A percentile compares a stretch with the other conserved stretches of the same genome.
Evolutionary conservation across 140 eudicot species (phyloP).

Genomic region (Ambrosia hybrid): DNA sequence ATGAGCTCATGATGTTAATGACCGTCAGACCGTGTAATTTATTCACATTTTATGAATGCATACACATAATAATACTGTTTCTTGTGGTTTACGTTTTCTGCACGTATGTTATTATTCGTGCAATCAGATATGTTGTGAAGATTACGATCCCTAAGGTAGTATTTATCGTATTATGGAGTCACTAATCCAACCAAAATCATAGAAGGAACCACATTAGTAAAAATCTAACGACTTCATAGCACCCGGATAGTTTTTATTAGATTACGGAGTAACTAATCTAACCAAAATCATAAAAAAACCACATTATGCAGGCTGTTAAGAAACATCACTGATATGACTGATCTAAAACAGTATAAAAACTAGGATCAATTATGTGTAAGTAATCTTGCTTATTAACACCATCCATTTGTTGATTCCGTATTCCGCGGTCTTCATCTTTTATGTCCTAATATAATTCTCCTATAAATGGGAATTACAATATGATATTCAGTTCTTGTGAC

Average conservation of each 20-base stretch:
- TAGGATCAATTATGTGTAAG: not conserved
- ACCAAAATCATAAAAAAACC: not conserved
- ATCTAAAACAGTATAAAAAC: conserved; percentile 6
- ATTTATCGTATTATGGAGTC: not conserved
- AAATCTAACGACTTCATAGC: no score
- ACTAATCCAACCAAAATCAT: no score
- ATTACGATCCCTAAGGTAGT: conserved; percentile 7
- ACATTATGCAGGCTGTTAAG: conserved; percentile 7
- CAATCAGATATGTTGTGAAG: not conserved
- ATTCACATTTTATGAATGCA: conserved; percentile 2
- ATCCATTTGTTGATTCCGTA: not conserved
- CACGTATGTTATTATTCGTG: conserved; percentile 6
- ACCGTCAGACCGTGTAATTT: not conserved
- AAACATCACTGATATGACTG: not conserved
- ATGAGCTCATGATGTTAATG: conserved; percentile 6
- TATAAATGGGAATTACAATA: not conserved
- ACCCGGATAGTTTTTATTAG: no score
- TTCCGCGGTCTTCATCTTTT: conserved; percentile 3
- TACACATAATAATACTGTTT: not conserved
- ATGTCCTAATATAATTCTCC: not conserved
- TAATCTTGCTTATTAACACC: conserved; percentile 10
- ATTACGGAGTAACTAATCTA: no score
- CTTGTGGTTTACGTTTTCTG: conserved; percentile 6
- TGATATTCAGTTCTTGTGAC: not conserved
- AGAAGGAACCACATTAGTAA: no score